These are phyloP conservation scores for Phoenix dactylifera DNA, from an alignment of 176 grass and related monocot genomes.

Conservation along the genomic window DNA sequence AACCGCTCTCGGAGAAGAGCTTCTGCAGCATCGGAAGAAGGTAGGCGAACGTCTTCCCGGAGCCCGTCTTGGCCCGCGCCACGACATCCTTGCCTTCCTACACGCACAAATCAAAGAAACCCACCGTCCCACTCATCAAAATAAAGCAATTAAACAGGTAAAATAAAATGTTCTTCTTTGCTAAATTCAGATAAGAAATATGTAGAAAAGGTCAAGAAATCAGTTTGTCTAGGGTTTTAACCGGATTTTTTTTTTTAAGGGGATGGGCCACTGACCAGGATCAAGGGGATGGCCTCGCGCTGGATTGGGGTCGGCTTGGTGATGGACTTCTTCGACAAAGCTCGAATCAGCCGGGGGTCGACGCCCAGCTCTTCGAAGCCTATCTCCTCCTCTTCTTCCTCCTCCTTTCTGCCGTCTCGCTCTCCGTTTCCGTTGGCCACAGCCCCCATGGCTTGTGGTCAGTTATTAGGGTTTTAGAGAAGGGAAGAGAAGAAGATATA, in stretches of 20 bases:
- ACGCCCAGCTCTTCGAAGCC: constrained; percentile 66
- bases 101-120: not conserved
- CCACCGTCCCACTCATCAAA: not conserved
- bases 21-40: constrained; percentile 86
- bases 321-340: constrained; percentile 73
- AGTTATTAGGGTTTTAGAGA: too few species aligned
- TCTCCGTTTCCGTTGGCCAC: not conserved
- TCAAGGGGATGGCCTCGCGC: constrained; percentile 71
- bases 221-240: too few species aligned
- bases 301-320: constrained; percentile 60
- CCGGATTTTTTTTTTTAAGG: too few species aligned
- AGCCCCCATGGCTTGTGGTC: too few species aligned
- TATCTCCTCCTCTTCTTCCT: constrained; percentile 38
- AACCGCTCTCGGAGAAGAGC: constrained; percentile 45
- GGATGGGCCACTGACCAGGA: constrained; percentile 38
- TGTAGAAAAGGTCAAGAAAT: too few species aligned
- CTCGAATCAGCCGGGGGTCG: constrained; percentile 74
- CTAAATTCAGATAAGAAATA: too few species aligned
- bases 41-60: constrained; percentile 86
- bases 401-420: not conserved
- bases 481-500: too few species aligned
- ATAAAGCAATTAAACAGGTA: not conserved
- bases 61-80: constrained; percentile 79
- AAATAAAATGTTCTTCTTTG: too few species aligned
- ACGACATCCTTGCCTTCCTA: constrained; percentile 97